Evolutionary conservation across 2,329 filamentous ascomycete species (phyloP).

Genomic region (Clonostachys sp.): DNA sequence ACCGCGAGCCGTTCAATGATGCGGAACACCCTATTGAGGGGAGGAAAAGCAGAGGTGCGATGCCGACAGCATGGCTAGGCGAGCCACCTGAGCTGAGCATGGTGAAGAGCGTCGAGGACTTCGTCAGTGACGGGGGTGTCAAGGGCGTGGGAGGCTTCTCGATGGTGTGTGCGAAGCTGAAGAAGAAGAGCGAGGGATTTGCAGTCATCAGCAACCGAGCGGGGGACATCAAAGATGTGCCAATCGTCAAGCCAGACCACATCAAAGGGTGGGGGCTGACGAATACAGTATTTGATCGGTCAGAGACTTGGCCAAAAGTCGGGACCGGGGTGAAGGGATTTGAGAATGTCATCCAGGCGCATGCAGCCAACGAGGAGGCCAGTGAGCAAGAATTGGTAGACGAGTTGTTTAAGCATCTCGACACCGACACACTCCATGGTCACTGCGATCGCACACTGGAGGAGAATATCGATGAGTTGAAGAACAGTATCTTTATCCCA

Average conservation of each 20-base stretch:
- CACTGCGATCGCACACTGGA: constrained; percentile 39
- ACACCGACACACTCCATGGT: constrained; percentile 50
- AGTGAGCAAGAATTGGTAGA: constrained; percentile 44
- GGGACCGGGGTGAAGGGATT: constrained; percentile 10
- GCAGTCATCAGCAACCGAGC: constrained; percentile 61
- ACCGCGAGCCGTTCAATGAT: constrained; percentile 45
- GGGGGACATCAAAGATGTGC: constrained; percentile 46
- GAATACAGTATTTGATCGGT: constrained; percentile 54
- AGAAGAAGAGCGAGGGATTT: constrained; percentile 41
- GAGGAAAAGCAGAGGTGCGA: constrained; percentile 54
- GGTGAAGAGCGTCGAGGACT: constrained; percentile 42
- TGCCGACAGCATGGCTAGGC: constrained; percentile 60
- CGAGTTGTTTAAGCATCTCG: constrained; percentile 48
- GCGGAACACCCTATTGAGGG: constrained; percentile 48
- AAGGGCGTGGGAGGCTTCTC: constrained; percentile 63
- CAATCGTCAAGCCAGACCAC: constrained; percentile 48
- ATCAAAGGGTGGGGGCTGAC: constrained; percentile 55
- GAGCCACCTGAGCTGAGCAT: constrained; percentile 41
- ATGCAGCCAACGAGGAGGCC: constrained; percentile 11
- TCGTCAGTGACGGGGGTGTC: constrained; percentile 48
- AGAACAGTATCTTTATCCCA: constrained; percentile 59
- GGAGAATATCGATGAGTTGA: constrained; percentile 47
- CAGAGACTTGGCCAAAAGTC: constrained; percentile 58
- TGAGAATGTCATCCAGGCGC: constrained; percentile 1
- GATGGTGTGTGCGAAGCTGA: constrained; percentile 59